Evolutionary conservation across 306 rosid genomes (phyloP).

Genomic region (Quercus alba): DNA sequence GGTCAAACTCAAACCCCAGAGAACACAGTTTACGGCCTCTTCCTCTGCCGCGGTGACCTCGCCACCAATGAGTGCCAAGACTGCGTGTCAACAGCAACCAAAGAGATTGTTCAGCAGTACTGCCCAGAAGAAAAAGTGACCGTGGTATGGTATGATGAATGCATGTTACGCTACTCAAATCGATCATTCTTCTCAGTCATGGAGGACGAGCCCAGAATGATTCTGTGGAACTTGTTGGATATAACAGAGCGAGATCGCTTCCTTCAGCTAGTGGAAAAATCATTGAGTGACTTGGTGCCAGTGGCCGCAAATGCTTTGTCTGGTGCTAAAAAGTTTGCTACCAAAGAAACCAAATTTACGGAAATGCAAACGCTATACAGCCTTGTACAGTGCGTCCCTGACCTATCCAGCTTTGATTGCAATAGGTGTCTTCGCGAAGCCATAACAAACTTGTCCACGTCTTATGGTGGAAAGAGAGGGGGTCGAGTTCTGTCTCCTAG

Average conservation of each 20-base stretch:
- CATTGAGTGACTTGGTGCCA: no score
- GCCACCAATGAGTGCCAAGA: no score
- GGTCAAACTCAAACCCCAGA: no score
- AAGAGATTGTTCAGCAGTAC: no score
- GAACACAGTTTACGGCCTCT: no score
- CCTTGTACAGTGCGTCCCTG: conserved; percentile 26
- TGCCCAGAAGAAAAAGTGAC: no score
- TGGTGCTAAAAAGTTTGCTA: neutral
- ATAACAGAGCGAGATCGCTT: no score
- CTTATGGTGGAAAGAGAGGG: neutral
- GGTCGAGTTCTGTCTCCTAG: neutral
- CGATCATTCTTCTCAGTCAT: conserved; percentile 3
- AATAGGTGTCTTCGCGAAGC: neutral
- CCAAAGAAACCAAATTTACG: neutral
- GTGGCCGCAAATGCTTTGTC: neutral
- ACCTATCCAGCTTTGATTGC: conserved; percentile 2
- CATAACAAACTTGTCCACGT: neutral
- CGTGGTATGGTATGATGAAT: neutral
- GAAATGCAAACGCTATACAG: neutral
- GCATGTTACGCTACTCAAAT: conserved; percentile 43
- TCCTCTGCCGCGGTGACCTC: no score
- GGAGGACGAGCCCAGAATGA: no score
- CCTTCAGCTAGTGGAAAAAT: no score
- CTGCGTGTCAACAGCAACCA: no score
- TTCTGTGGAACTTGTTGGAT: no score